A percentile compares a stretch with the other conserved stretches of the same genome.
phyloP scores from a whole-genome alignment of 805 yeast genomes.

The Candida yuanshanica region DNA sequence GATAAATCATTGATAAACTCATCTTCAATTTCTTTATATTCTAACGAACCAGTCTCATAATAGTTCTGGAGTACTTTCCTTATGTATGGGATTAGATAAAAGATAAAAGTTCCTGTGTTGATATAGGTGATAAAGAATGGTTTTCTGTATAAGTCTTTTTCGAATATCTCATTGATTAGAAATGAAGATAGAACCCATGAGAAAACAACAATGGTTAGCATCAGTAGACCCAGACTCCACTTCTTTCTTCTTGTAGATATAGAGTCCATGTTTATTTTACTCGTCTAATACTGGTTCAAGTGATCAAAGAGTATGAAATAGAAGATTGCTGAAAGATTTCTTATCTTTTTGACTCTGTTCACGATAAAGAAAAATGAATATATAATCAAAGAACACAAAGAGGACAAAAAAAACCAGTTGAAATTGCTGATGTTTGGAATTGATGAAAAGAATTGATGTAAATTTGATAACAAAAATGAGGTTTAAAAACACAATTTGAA shows the following conservation, averaged over 20 bases:
- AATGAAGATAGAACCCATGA: conserved; percentile 92
- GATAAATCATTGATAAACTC: conserved; percentile 12
- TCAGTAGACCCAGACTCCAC: conserved; percentile 76
- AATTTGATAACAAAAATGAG: too few relatives aligned
- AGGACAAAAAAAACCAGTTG: too few relatives aligned
- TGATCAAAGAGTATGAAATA: not conserved
- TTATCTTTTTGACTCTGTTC: not conserved
- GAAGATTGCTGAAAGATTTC: too few relatives aligned
- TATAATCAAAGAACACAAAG: not conserved
- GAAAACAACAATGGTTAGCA: conserved; percentile 69
- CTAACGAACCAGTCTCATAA: conserved; percentile 22
- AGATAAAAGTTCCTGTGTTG: conserved; percentile 78
- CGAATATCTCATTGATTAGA: conserved; percentile 71
- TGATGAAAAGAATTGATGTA: too few relatives aligned
- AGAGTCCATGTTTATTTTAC: not conserved
- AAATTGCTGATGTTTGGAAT: too few relatives aligned
- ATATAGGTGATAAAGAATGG: conserved; percentile 91
- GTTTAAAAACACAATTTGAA: too few relatives aligned
- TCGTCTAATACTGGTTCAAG: too few relatives aligned
- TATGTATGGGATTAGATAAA: conserved; percentile 65
- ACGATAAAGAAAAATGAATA: not conserved
- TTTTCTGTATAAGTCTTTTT: conserved; percentile 64
- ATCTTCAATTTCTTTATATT: conserved; percentile 21
- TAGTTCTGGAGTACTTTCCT: conserved; percentile 24
- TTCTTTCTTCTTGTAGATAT: conserved; percentile 16